Base-by-base conservation (phyloP, 192 early-diverging fungal genomes). In the Entomortierella lignicola region DNA sequence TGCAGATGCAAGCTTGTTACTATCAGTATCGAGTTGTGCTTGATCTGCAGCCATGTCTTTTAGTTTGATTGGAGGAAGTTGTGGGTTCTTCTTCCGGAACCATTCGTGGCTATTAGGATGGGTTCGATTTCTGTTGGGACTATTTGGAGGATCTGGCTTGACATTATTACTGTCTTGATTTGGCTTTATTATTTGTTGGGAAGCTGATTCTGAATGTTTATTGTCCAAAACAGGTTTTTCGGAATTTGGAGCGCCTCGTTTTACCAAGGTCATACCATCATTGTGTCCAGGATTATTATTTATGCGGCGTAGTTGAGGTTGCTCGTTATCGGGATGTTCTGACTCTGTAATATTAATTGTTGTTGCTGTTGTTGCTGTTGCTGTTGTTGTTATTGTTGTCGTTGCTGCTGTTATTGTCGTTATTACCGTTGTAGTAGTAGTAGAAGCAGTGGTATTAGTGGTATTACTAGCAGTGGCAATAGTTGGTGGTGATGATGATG, bases 51-150 rank as follows among this genome's bases (percentile, higher is more conserved):
- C 31, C 31, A 23, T 1, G 12, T 23, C 31, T 41, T 66, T 65
- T 18, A 52, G 50, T 43, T 68, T 68, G 47, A 69, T 77, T 4
- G 66, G 25, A n/a, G 42, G 66, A 5, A 52, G 65, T 15, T 56
- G 65, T 4, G 60, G 65, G n/a, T 34, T 53, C 54, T 68, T 75
- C 55, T 61, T 68, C 15, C 20, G 15, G 26, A 39, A 68, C 65
- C 72, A 67, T 42, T 67, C 65, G 11, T 29, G 47, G 21, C 47
- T 50, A n/a, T n/a, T n/a, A 17, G 15, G 18, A 50, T 17, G 15
- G 17, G 52, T 6, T n/a, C n/a, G n/a, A n/a, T n/a, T 18, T 26
- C 27, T 18, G 12, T 17, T 25, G 54, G 10, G 54, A 55, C 50
- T 6, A 17, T 17, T 51, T 51, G 20, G 20, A 21, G 15, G 34